Percentiles rank a stretch among this genome's conserved stretches.
Conservation (phyloP, 116 monocot genomes). For the Papilionanthe hybrid region DNA sequence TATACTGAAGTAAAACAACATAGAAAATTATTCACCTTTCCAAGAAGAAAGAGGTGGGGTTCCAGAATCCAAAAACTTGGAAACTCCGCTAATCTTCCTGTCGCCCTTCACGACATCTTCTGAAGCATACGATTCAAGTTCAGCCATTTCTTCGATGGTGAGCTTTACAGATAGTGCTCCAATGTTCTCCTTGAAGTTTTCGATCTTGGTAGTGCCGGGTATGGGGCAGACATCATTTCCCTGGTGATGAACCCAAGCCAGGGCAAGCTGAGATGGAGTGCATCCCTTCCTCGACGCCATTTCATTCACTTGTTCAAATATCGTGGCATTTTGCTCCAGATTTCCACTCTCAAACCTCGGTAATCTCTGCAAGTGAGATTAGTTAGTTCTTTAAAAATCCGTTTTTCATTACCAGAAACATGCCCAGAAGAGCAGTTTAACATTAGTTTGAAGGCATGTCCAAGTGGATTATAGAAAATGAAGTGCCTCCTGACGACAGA, state of each 20-base stretch:
- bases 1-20: background rate
- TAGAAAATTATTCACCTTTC: conserved; percentile 13
- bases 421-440: too few species aligned
- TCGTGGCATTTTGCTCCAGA: conserved; percentile 26
- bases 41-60: conserved; percentile 37
- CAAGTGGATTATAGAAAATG: too few species aligned
- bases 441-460: too few species aligned
- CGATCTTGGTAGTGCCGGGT: conserved; percentile 52
- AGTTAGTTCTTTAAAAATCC: too few species aligned
- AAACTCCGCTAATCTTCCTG: conserved; percentile 3
- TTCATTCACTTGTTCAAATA: conserved; percentile 47
- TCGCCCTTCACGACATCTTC: conserved; percentile 28
- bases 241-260: conserved; percentile 58
- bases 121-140: conserved; percentile 42
- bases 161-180: conserved; percentile 49
- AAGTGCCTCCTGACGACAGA: too few species aligned
- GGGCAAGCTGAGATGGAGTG: conserved; percentile 54
- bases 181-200: conserved; percentile 60
- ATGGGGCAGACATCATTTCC: conserved; percentile 51
- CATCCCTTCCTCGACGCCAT: too few species aligned
- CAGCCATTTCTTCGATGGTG: conserved; percentile 42
- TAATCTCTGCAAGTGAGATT: conserved; percentile 13
- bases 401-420: too few species aligned
- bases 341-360: conserved; percentile 49
- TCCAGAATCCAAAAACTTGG: conserved; percentile 30